Evolutionary conservation across 2,329 filamentous ascomycete genomes (phyloP), one percentile per base, ranked within the genome.

Genomic region (Colletotrichum sp.): DNA sequence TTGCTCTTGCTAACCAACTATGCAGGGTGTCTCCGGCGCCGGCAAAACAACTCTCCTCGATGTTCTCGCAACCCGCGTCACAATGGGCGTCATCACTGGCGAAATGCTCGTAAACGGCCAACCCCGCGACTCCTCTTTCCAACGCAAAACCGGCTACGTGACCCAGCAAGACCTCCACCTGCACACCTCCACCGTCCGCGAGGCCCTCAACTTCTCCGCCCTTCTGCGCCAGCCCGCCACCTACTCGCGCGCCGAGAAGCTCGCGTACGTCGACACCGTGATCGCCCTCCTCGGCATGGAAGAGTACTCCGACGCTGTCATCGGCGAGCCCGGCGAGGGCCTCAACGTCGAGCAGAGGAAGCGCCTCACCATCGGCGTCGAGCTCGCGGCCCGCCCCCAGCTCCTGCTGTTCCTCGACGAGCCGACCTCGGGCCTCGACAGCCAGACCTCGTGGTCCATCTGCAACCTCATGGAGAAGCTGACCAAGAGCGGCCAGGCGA

Each of bases 11-110:
- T 69, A 26, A 69, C 10, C 1, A 16, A 0, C 15, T 5, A 13
- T 18, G 0, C 4, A 60, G 67, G 67, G 93, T 83, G 92, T 93
- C 6, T 93, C 92, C 52, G 93, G 94, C 77, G 94, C 94, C 28
- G 94, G 94, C 63, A 96, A 95, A 82, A 95, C 94, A 0, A 95
- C 94, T 1, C 88, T 96, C 18, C 86, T 96, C 24, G 93, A 95
- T 82, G 93, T 93, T 5, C 88, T 95, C 66, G 94, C 94, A n/a
- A 93, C 91, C 55, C 92, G 94, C 80, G 92, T 93, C 3, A 95
- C 93, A 1, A 94, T 95, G 89, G 94, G 94, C 81, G 90, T 95
- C 30, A 92, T 95, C 16, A 89, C 88, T 21, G 94, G 94, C 72
- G 90, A 94, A 76, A 94, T 95, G 87, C 84, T 93, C 12, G 92